Conservation (phyloP, 179 eudicot genomes). For the Beta corolliflora region DNA sequence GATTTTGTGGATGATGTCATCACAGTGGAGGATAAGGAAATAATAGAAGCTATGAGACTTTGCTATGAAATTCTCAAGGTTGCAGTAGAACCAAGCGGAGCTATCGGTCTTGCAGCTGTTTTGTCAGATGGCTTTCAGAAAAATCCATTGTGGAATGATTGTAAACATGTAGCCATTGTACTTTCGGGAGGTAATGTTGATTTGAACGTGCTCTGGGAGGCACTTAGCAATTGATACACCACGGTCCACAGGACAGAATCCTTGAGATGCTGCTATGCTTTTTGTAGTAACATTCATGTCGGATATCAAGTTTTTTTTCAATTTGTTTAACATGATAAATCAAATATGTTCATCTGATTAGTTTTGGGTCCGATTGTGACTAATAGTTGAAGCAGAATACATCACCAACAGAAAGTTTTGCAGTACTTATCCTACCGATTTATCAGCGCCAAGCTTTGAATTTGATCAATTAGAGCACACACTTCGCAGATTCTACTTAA, state of each 20-base stretch:
- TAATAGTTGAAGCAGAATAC: too few relatives aligned
- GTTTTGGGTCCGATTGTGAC: too few relatives aligned
- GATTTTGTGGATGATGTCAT: conserved; percentile 84
- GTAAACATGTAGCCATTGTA: conserved; percentile 67
- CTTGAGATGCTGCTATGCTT: neutral
- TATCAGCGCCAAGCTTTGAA: too few relatives aligned
- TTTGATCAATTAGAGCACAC: too few relatives aligned
- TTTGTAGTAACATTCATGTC: neutral
- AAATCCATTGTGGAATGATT: conserved; percentile 60
- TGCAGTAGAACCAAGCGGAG: conserved; percentile 95
- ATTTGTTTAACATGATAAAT: too few relatives aligned
- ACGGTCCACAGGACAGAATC: neutral
- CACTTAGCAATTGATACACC: conserved; percentile 14
- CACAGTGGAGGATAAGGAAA: conserved; percentile 78
- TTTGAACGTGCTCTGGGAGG: conserved; percentile 73
- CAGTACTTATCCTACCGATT: too few relatives aligned
- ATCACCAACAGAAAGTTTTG: too few relatives aligned
- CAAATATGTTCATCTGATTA: too few relatives aligned
- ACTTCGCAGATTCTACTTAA: too few relatives aligned
- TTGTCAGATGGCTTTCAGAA: conserved; percentile 64
- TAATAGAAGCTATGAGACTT: conserved; percentile 74
- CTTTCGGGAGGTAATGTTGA: conserved; percentile 93
- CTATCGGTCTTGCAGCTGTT: conserved; percentile 89
- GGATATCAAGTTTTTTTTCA: too few relatives aligned
- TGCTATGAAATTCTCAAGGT: conserved; percentile 90